Base-by-base conservation (phyloP, 495 filamentous ascomycete genomes). In the Penicillium desertorum region DNA sequence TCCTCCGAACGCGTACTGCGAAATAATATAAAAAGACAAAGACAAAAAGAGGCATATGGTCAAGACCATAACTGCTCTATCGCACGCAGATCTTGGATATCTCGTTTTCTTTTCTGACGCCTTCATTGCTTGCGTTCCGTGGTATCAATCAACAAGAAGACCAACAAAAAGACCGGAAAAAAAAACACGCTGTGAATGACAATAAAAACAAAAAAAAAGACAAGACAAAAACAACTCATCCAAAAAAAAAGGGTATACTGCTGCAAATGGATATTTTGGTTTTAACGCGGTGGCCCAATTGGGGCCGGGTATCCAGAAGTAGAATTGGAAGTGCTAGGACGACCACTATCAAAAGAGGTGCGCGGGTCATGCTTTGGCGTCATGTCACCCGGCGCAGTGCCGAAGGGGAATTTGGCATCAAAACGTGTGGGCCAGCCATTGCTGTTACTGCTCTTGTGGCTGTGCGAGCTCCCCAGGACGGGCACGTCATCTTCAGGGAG, bases 231-330 rank as follows among this genome's bases (percentile, higher is more conserved):
- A 57, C 42, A 59, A 22, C 37, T 59, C 41, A 65, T 56, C 61
- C 60, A 63, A 62, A 61, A 68, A 68, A 32, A 79, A 79, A 82
- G 76, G 76, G 76, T 79, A 79, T 79, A 79, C 75, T 78, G 76
- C 76, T 79, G 71, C 73, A 74, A 86, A 83, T 83, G 79, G 79
- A 82, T 76, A 75, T 76, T 68, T 67, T 78, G 62, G 60, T 61
- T 76, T 79, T 86, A 91, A 86, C 88, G 88, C 79, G 86, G 89
- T 83, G 88, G 87, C 79, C 87, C 88, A 79, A 89, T 88, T 29
- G 88, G 88, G 81, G 86, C 88, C 83, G 88, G 88, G 88, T 92
- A 92, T 91, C 88, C 88, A 84, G 88, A 90, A 86, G 84, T 88
- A 80, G 90, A 95, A 88, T 94, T 89, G 80, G 89, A 92, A 78